Base-by-base conservation (phyloP, 805 yeast species). In the Sugiyamaella qingdaonensis region DNA sequence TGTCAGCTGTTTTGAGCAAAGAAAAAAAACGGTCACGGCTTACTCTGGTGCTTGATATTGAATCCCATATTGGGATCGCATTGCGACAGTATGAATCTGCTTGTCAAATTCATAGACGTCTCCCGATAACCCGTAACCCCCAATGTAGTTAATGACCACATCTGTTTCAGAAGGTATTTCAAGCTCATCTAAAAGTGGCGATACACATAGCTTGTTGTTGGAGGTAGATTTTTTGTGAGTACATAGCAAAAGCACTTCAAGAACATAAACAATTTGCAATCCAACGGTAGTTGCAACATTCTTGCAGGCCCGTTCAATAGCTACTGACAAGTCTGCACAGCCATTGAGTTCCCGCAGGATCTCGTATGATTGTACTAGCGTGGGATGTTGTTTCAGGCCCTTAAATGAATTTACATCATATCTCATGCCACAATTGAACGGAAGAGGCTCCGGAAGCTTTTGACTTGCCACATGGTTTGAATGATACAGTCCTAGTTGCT, bases 271-370 rank as follows among this genome's bases (percentile, higher is more conserved):
- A 13, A 60, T 31, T 21, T 56, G 54, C 18, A 64, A 50, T 2
- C 62, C 66, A 14, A 66, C 46, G 44, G 59, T 52, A 13, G 51
- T 55, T 44, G 57, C 51, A 8, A 65, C 57, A n/a, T 63, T 55
- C 32, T 56, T 47, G 35, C 63, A 59, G 1, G 68, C 68, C 47
- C 57, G 61, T 10, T 58, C 62, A 11, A 63, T 54, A 2, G 66
- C 68, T 10, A 58, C 61, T 9, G 51, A 44, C 14, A 61, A 43
- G 21, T 54, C 56, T 10, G 43, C 48, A 45, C 66, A 61, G 9
- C 56, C 54, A 14, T 57, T 39, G 34, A 66, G 48, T 11, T 64
- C 58, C 18, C 58, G 62, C 19, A 61, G 51, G 10, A 65, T 61
- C 48, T 61, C 63, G 39, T 59, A 63, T 10, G 64, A 64, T 50